A percentile compares a stretch with the other conserved stretches of the same genome.
Evolutionary conservation across 1,284 basidiomycete genomes (phyloP).

Genomic region (Cryptococcus sp.): DNA sequence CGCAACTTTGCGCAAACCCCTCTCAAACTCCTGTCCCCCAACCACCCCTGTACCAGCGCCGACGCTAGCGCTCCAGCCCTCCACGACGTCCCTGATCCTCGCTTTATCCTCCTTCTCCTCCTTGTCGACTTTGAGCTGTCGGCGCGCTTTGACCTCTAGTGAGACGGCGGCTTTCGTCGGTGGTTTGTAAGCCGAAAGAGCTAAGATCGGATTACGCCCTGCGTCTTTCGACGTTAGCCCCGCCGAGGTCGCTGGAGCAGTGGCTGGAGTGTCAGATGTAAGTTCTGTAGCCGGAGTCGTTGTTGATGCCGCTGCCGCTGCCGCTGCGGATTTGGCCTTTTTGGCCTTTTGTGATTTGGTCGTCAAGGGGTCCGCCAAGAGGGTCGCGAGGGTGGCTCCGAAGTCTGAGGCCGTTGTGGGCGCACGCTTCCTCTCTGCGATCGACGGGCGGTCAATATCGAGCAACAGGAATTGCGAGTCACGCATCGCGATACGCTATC

Average conservation of each 20-base stretch:
- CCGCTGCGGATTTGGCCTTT: conserved; percentile 5
- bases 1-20: conserved; percentile 52
- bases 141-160: conserved; percentile 37
- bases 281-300: conserved; percentile 8
- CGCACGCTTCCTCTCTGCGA: conserved; percentile 47
- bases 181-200: conserved; percentile 37
- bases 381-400: conserved; percentile 47
- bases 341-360: conserved; percentile 27
- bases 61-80: conserved; percentile 43
- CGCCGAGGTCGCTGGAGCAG: background rate
- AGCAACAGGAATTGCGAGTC: background rate
- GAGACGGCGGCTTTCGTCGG: conserved; percentile 28
- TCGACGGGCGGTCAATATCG: background rate
- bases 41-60: conserved; percentile 32
- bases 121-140: conserved; percentile 42
- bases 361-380: conserved; percentile 40
- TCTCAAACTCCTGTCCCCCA: conserved; percentile 53
- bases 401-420: conserved; percentile 47
- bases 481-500: no score
- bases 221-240: conserved; percentile 1
- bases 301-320: conserved; percentile 6
- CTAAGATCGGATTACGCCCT: conserved; percentile 39
- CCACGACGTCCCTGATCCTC: conserved; percentile 47
- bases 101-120: conserved; percentile 49
- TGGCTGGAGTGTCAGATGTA: background rate